Base-by-base conservation (phyloP, 2,329 filamentous ascomycete genomes). In the Neofusicoccum kwambonambiense region DNA sequence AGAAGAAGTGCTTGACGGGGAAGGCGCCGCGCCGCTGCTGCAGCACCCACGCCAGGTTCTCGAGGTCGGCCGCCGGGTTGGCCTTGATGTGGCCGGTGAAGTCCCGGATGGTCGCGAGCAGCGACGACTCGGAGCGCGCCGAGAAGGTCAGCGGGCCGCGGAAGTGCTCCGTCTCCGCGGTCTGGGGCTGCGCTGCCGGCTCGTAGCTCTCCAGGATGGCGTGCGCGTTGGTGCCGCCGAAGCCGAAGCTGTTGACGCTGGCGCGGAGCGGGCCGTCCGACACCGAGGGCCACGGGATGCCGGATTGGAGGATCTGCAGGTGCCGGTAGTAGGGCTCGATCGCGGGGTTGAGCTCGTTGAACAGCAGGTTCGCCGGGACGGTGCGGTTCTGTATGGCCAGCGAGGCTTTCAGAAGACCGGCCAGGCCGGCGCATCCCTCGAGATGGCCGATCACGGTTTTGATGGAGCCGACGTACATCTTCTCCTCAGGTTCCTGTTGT, bases 401-500 rank as follows among this genome's bases (percentile, higher is more conserved):
- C 0, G 73, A 71, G 1, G 73, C 75, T 54, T 78, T 79, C 4
- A 80, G 66, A 11, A 80, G 19, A 3, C 74, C 75, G 9, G 75
- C 75, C 0, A 80, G 63, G 12, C 78, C 78, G 6, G 77, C 76
- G 1, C 75, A 72, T 3, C 75, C 78, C 68, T 81, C 77, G 0
- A 74, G 74, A 66, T 81, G 80, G 1, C 80, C 79, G 42, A 81
- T 71, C 19, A 80, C 74, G 70, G 72, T 81, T 76, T 68, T 75
- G 17, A 71, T 66, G 1, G 68, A 68, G 2, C 72, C 72, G 9
- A 69, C 58, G n/a, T 65, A 67, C 8, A 72, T 34, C 15, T 49
- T 17, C 2, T 65, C 64, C 6, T 41, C 52, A 1, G 2, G 2
- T 4, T 34, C 22, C 7, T 45, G 39, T 3, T 13, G 3, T 0